Evolutionary conservation across 805 yeast species (phyloP), one percentile per base, ranked within the genome.

Genomic region (Ogataea haglerorum): DNA sequence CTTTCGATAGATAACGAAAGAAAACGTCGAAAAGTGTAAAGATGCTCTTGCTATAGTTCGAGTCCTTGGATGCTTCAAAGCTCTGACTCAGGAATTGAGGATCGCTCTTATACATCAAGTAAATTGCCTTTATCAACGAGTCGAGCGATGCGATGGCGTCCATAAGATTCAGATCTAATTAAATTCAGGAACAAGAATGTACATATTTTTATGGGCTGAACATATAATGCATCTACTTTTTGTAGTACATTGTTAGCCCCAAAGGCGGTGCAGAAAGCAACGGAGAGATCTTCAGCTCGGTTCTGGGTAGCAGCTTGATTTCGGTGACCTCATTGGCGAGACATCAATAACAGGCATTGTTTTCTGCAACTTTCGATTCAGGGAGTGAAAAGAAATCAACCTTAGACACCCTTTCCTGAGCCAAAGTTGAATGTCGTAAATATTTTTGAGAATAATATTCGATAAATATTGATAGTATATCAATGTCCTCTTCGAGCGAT

Each of bases 71-170:
- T 19, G 9, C 35, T 26, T 33, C 45, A 2, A 50, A 34, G 16
- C 34, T 30, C 8, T 35, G 44, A 14, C 49, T 47, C 16, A 37
- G 30, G 26, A 36, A 48, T 13, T 38, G 46, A 3, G 40, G 24
- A 22, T 52, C 54, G 8, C 43, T 44, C 26, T 36, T 45, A 29
- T 50, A 49, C 47, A 44, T 38, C 10, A 50, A 30, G 28, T 44
- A 48, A 7, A 52, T 53, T 10, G 47, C 54, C 34, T 48, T 52
- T 26, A 50, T 40, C n/a, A 50, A 37, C 22, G 49, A 45, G 22
- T 49, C 56, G 4, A 50, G 39, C 6, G 52, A 29, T 4, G 39
- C 25, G 9, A 33, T 4, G 1, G 47, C 31, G 28, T 40, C 43
- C 41, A 40, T 38, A 6, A 28, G 12, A 14, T n/a, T 35, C 38